Conservation (phyloP, 2,329 filamentous ascomycete genomes). For the Emmonsia crescens region DNA sequence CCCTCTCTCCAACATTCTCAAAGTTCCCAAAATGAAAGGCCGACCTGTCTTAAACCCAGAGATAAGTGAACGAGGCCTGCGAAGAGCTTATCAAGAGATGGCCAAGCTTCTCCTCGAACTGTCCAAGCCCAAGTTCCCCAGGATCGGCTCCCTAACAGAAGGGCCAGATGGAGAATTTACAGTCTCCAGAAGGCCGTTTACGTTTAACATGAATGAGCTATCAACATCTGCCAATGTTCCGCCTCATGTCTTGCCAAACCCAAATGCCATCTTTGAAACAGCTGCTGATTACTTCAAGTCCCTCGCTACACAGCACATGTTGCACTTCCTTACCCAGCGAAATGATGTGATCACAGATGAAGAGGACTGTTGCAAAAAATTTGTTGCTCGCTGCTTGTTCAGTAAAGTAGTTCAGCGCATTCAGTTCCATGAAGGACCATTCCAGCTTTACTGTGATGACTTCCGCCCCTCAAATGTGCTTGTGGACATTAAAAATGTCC, state of each 20-base stretch:
- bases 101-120: slow-evolving; percentile 13
- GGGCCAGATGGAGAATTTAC: slow-evolving; percentile 5
- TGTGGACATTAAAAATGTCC: slow-evolving; percentile 12
- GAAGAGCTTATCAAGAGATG: slow-evolving; percentile 12
- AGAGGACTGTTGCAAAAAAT: slow-evolving; percentile 35
- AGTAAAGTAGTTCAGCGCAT: slow-evolving; percentile 22
- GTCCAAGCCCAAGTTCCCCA: slow-evolving; percentile 12
- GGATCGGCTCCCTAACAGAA: slow-evolving; percentile 11
- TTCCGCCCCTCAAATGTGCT: slow-evolving; percentile 20
- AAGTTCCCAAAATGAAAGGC: slow-evolving; percentile 11
- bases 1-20: slow-evolving; percentile 16
- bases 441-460: slow-evolving; percentile 20
- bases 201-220: slow-evolving; percentile 11
- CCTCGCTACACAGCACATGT: slow-evolving; percentile 9
- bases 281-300: slow-evolving; percentile 9
- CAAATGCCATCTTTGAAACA: slow-evolving; percentile 5
- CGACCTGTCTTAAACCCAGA: slow-evolving; percentile 11
- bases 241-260: slow-evolving; percentile 1
- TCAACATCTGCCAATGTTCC: slow-evolving; percentile 7
- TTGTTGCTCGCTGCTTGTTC: slow-evolving; percentile 34
- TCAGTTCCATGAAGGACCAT: slow-evolving; percentile 17
- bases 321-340: slow-evolving; percentile 31
- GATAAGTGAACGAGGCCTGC: slow-evolving; percentile 10
- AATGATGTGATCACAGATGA: slow-evolving; percentile 29
- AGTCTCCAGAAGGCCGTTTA: slow-evolving; percentile 8